Percentiles rank a stretch among this genome's conserved stretches.
phyloP scores from a whole-genome alignment of 495 filamentous ascomycete genomes.

The Thozetella sp. region DNA sequence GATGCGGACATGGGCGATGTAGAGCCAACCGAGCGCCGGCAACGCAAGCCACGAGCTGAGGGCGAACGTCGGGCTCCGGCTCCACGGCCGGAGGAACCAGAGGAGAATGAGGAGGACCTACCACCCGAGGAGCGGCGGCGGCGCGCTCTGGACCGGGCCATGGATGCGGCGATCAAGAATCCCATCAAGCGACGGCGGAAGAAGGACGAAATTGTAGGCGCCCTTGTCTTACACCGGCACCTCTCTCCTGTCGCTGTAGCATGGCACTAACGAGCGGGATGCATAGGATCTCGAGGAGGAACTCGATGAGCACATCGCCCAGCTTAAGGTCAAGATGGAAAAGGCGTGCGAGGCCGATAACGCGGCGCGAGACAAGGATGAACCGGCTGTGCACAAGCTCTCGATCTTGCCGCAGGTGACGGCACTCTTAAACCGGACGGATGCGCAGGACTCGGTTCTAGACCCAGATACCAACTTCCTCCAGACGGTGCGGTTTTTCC shows the following conservation, averaged over 20 bases:
- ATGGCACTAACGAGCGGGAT: conserved; percentile 16
- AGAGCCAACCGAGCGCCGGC: conserved; percentile 53
- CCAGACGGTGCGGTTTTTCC: conserved; percentile 93
- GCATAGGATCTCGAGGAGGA: conserved; percentile 81
- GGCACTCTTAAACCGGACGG: conserved; percentile 83
- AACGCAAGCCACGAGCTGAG: conserved; percentile 34
- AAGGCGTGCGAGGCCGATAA: conserved; percentile 87
- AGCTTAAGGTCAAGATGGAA: conserved; percentile 88
- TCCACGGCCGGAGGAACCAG: conserved; percentile 49
- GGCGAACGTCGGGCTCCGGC: conserved; percentile 27
- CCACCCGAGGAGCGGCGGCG: conserved; percentile 71
- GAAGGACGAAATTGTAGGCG: conserved; percentile 85
- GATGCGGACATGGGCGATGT: conserved; percentile 59
- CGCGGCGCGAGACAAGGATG: conserved; percentile 69
- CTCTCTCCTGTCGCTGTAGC: neutral
- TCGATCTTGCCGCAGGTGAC: conserved; percentile 94
- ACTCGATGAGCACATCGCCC: conserved; percentile 86
- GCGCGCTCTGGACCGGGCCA: conserved; percentile 78
- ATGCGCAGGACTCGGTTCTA: conserved; percentile 75
- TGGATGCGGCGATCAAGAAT: conserved; percentile 86
- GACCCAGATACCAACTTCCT: conserved; percentile 95
- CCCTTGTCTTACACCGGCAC: neutral
- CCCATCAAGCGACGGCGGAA: conserved; percentile 79
- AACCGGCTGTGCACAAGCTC: conserved; percentile 89
- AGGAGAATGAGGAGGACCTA: conserved; percentile 67